These are phyloP conservation scores for Camellia oleifera DNA, from an alignment of 179 eudicot genomes.

Conservation along the genomic window DNA sequence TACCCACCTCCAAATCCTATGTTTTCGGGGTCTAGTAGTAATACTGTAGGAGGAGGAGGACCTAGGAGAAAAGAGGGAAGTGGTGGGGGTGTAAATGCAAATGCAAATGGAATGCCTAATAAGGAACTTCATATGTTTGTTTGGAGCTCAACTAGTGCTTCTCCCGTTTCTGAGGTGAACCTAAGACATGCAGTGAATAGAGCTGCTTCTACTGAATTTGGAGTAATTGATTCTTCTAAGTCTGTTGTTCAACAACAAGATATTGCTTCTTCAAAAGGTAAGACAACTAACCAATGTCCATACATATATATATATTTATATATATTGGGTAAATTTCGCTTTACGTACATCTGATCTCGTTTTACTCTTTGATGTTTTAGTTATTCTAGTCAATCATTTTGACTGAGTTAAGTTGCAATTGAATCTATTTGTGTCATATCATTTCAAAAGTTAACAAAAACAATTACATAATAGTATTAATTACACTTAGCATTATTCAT, in stretches of 20 bases:
- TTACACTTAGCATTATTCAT: too few relatives aligned
- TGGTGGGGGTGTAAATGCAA: slow-evolving; percentile 13
- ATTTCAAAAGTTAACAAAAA: too few relatives aligned
- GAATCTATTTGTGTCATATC: too few relatives aligned
- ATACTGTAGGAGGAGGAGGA: neutral
- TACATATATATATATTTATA: too few relatives aligned
- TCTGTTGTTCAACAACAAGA: slow-evolving; percentile 63
- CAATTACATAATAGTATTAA: too few relatives aligned
- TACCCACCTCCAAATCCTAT: slow-evolving; percentile 89
- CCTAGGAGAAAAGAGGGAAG: slow-evolving; percentile 44
- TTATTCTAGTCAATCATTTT: too few relatives aligned
- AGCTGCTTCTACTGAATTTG: slow-evolving; percentile 35
- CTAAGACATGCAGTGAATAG: slow-evolving; percentile 49
- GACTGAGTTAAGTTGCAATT: too few relatives aligned
- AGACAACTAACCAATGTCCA: neutral
- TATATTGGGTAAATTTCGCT: too few relatives aligned
- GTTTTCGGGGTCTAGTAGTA: slow-evolving; percentile 35
- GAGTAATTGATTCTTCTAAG: slow-evolving; percentile 60
- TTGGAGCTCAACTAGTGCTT: slow-evolving; percentile 83
- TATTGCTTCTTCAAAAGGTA: slow-evolving; percentile 70
- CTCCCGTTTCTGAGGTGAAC: slow-evolving; percentile 76
- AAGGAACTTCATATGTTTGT: slow-evolving; percentile 94
- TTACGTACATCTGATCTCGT: too few relatives aligned
- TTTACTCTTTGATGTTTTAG: too few relatives aligned
- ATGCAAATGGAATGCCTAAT: slow-evolving; percentile 31